These are phyloP conservation scores for Oidiodendron maius DNA, from an alignment of 495 filamentous ascomycete genomes.

Conservation along the genomic window DNA sequence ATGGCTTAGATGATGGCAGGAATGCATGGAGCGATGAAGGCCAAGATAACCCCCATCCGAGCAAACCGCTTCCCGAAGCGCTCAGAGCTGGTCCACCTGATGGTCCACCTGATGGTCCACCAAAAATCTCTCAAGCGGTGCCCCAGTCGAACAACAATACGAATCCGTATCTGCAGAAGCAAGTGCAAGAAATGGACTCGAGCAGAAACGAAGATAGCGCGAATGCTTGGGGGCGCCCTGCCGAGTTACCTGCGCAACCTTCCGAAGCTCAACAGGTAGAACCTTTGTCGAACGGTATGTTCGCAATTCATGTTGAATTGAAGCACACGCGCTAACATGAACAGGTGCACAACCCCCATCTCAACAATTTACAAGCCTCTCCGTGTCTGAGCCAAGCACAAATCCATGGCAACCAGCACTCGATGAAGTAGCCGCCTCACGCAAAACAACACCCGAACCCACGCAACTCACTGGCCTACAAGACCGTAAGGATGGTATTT, in stretches of 20 bases:
- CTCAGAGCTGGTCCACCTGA: constrained; percentile 23
- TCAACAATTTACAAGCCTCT: constrained; percentile 31
- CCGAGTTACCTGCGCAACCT: constrained; percentile 12
- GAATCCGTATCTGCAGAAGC: constrained; percentile 47
- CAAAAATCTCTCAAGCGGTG: constrained; percentile 14
- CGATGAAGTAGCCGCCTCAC: constrained; percentile 17
- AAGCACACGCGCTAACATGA: background rate
- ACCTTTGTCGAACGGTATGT: constrained; percentile 13
- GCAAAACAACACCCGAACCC: constrained; percentile 6
- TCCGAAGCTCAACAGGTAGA: constrained; percentile 18
- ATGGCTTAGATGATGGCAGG: constrained; percentile 28
- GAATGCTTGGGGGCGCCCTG: constrained; percentile 14
- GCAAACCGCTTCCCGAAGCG: constrained; percentile 19
- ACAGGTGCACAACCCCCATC: constrained; percentile 19
- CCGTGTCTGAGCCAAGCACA: constrained; percentile 33
- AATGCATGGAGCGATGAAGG: constrained; percentile 27
- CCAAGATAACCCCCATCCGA: constrained; percentile 9
- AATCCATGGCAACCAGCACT: constrained; percentile 47
- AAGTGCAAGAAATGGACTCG: constrained; percentile 20
- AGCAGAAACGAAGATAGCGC: constrained; percentile 17
- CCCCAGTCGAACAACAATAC: constrained; percentile 24
- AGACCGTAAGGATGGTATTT: constrained; percentile 3
- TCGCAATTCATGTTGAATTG: background rate
- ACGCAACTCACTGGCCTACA: background rate
- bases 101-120: too few species aligned